A percentile compares a stretch with the other conserved stretches of the same genome.
These are phyloP conservation scores for Aspergillus nanangensis DNA, from an alignment of 495 filamentous ascomycete species.

Conservation along the genomic window DNA sequence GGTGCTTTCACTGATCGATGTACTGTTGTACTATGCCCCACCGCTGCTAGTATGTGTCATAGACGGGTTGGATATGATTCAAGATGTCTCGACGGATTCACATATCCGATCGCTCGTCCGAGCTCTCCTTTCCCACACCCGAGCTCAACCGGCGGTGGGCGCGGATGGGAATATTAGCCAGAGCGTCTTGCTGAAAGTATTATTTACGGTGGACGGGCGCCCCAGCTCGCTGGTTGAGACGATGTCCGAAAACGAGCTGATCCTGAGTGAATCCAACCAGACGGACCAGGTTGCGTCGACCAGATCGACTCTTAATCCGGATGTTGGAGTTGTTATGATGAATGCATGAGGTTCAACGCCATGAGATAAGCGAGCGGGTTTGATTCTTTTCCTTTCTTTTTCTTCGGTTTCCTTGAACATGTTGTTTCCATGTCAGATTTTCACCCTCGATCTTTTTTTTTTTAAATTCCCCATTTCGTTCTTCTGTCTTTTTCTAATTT, in stretches of 20 bases:
- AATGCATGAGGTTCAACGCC: too few species aligned
- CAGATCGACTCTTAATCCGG: conserved; percentile 23
- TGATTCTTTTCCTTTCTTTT: background rate
- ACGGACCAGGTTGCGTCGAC: conserved; percentile 14
- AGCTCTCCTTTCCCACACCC: conserved; percentile 34
- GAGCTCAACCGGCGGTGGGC: conserved; percentile 17
- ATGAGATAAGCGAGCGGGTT: conserved; percentile 1
- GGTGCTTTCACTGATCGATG: conserved; percentile 35
- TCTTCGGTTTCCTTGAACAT: background rate
- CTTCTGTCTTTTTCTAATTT: too few species aligned
- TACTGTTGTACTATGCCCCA: conserved; percentile 34
- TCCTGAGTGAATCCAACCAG: conserved; percentile 26
- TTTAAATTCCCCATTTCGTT: too few species aligned
- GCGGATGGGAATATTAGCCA: conserved; percentile 17
- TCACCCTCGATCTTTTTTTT: too few species aligned
- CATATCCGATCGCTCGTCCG: conserved; percentile 34
- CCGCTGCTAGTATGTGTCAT: conserved; percentile 41
- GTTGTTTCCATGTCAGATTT: background rate
- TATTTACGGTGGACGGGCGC: conserved; percentile 38
- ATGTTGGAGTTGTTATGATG: conserved; percentile 36
- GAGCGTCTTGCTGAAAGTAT: conserved; percentile 35
- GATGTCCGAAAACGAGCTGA: conserved; percentile 33
- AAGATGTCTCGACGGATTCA: conserved; percentile 32
- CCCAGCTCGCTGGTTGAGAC: conserved; percentile 33
- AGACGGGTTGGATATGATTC: conserved; percentile 36